A percentile compares a stretch with the other conserved stretches of the same genome.
These are phyloP conservation scores for Suillus discolor DNA, from an alignment of 768 basidiomycete genomes.

Conservation along the genomic window DNA sequence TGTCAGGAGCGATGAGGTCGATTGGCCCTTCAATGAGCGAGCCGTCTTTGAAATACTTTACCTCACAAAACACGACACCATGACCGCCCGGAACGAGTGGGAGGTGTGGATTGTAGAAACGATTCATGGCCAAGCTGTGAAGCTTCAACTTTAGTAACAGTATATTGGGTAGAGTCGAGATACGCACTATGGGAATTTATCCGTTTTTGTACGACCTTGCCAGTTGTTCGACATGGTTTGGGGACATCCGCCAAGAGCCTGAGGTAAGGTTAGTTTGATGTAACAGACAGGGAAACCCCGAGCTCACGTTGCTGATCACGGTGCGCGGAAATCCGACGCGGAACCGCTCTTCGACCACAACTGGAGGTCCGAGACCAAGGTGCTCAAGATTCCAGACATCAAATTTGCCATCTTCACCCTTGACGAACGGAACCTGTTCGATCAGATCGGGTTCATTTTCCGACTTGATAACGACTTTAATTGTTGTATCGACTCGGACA, in stretches of 20 bases:
- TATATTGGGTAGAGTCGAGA: neutral
- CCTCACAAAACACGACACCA: constrained; percentile 17
- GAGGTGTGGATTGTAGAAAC: constrained; percentile 21
- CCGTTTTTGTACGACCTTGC: neutral
- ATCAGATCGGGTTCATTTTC: constrained; percentile 9
- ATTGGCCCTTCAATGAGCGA: constrained; percentile 10
- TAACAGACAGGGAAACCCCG: neutral
- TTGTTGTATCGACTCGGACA: neutral
- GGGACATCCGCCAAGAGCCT: constrained; percentile 1
- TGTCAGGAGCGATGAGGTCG: constrained; percentile 19
- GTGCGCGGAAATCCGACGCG: constrained; percentile 17
- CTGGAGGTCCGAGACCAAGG: constrained; percentile 13
- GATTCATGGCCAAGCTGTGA: constrained; percentile 15
- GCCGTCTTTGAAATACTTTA: neutral
- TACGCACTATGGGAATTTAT: constrained; percentile 1
- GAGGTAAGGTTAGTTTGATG: neutral
- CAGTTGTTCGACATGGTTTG: constrained; percentile 4
- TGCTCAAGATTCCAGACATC: constrained; percentile 14
- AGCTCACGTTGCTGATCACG: constrained; percentile 20
- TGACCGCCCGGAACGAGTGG: constrained; percentile 17
- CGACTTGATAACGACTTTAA: constrained; percentile 11
- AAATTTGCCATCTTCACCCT: constrained; percentile 13
- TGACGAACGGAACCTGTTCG: constrained; percentile 1
- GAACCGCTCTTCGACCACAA: constrained; percentile 12
- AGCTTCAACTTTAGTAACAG: neutral